These are phyloP conservation scores for Pseudomonodictys pantanalensis DNA, from an alignment of 495 filamentous ascomycete genomes.

Conservation along the genomic window DNA sequence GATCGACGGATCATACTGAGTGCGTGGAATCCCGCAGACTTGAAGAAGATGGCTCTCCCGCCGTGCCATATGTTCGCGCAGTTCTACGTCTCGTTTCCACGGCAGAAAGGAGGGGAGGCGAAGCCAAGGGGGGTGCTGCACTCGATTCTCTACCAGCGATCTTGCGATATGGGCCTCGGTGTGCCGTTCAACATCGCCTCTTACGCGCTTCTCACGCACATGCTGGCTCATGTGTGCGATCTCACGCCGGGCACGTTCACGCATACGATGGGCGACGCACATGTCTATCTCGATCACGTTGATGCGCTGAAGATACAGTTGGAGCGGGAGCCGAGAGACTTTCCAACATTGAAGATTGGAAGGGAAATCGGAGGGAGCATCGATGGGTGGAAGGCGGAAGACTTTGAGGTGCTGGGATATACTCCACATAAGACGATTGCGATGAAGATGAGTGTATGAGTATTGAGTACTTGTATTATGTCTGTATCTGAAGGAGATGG, in stretches of 20 bases:
- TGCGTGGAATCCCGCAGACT: conserved; percentile 89
- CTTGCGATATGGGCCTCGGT: conserved; percentile 94
- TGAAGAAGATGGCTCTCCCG: conserved; percentile 87
- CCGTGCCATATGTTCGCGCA: conserved; percentile 99
- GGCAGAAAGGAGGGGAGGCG: conserved; percentile 32
- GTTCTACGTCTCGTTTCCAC: conserved; percentile 87
- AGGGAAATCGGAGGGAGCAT: conserved; percentile 63
- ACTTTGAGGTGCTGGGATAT: conserved; percentile 86
- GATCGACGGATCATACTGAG: conserved; percentile 84
- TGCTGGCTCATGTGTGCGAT: conserved; percentile 83
- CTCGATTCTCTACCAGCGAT: conserved; percentile 88
- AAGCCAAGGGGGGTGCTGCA: conserved; percentile 65
- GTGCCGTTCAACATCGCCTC: conserved; percentile 97
- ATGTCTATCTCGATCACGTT: conserved; percentile 91
- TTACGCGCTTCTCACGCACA: conserved; percentile 90
- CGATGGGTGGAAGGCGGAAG: conserved; percentile 84
- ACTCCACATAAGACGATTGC: conserved; percentile 83
- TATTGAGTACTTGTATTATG: background rate
- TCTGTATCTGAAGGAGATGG: too few relatives aligned
- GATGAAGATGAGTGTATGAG: conserved; percentile 96
- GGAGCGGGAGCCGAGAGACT: conserved; percentile 71
- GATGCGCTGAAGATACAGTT: conserved; percentile 81
- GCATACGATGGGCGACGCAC: conserved; percentile 94
- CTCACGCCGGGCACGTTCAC: conserved; percentile 79
- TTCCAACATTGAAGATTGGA: conserved; percentile 71